These are phyloP conservation scores for Quercus glauca DNA, from an alignment of 306 rosid genomes.

Conservation along the genomic window DNA sequence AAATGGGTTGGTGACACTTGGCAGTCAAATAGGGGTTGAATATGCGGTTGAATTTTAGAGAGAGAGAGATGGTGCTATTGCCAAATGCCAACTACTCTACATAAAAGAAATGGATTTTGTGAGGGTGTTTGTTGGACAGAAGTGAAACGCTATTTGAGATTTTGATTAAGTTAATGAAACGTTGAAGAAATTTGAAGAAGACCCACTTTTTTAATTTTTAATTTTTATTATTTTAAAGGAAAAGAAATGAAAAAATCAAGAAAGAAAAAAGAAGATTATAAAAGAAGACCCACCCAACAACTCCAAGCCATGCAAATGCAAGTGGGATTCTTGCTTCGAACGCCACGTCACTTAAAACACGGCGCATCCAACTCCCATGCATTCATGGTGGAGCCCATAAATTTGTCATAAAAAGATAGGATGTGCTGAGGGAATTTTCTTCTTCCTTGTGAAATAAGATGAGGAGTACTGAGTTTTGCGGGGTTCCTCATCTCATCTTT, in stretches of 20 bases:
- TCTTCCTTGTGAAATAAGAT: neutral
- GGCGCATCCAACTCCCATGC: slow-evolving; percentile 44
- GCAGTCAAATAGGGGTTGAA: slow-evolving; percentile 22
- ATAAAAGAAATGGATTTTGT: neutral
- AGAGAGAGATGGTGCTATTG: neutral
- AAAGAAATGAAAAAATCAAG: neutral
- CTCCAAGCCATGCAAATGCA: slow-evolving; percentile 27
- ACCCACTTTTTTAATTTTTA: neutral
- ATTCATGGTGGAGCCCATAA: neutral
- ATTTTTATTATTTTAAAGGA: neutral
- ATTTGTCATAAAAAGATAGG: neutral
- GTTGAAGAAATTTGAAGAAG: neutral
- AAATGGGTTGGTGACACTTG: slow-evolving; percentile 39
- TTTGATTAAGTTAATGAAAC: neutral
- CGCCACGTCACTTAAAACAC: slow-evolving; percentile 45
- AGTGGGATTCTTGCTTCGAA: slow-evolving; percentile 27
- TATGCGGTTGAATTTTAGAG: neutral
- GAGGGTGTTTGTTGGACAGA: slow-evolving; percentile 7
- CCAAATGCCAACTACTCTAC: slow-evolving; percentile 24
- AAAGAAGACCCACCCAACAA: neutral
- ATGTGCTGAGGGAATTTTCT: neutral
- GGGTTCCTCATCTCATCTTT: neutral
- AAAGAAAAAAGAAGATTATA: neutral
- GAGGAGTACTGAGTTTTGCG: neutral
- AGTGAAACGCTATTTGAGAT: neutral